Evolutionary conservation across 257 asterid genomes (phyloP).

Genomic region (Echites panduratus): DNA sequence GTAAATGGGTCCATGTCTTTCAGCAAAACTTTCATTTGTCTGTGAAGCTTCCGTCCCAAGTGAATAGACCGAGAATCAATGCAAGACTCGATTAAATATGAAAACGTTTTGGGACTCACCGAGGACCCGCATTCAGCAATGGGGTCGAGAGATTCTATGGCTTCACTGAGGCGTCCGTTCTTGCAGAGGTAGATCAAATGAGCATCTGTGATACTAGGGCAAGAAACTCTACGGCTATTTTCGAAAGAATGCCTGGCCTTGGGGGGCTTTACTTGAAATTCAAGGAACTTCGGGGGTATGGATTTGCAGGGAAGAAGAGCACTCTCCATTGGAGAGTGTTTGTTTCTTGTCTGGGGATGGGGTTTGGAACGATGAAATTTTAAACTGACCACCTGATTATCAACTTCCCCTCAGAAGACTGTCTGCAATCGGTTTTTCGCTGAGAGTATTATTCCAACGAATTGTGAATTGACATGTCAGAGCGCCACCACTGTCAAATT

Average conservation of each 20-base stretch:
- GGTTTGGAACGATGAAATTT: conserved; percentile 3
- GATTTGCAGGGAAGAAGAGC: conserved; percentile 48
- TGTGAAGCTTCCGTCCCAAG: conserved; percentile 46
- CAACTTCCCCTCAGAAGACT: conserved; percentile 13
- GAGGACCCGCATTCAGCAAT: conserved; percentile 24
- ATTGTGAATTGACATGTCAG: conserved; percentile 11
- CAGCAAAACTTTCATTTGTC: conserved; percentile 24
- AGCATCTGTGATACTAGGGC: conserved; percentile 30
- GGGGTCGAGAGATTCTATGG: conserved; percentile 47
- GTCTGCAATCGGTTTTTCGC: background rate
- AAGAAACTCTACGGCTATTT: conserved; percentile 14
- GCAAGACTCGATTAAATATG: conserved; percentile 56
- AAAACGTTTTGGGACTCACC: conserved; percentile 49
- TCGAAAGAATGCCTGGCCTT: conserved; percentile 12
- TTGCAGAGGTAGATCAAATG: conserved; percentile 55
- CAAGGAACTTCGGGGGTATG: conserved; percentile 28
- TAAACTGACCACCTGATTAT: background rate
- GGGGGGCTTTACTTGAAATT: conserved; percentile 19
- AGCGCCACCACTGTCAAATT: background rate
- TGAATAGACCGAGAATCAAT: conserved; percentile 37
- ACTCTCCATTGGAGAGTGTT: conserved; percentile 47
- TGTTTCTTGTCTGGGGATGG: background rate
- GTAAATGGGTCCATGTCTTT: conserved; percentile 44
- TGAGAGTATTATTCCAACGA: background rate
- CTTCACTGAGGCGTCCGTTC: conserved; percentile 51